These are phyloP conservation scores for Trypanosoma theileri DNA, from an alignment of 208 protist species.

Conservation along the genomic window DNA sequence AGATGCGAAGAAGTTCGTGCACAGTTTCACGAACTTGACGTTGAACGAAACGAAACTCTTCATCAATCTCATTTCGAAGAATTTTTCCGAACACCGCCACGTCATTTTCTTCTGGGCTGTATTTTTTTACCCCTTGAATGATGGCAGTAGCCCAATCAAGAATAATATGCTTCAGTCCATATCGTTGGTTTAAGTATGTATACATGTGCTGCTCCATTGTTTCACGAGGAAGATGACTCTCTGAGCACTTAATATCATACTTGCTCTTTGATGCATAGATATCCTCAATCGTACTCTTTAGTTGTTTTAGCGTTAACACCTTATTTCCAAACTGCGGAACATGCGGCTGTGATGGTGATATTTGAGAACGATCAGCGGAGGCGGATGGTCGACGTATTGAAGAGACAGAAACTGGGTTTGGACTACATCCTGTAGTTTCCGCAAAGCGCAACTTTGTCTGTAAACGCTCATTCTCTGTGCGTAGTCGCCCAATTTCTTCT, in stretches of 20 bases:
- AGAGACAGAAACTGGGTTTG: not conserved
- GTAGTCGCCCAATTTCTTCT: slow-evolving; percentile 41
- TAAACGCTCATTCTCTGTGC: slow-evolving; percentile 47
- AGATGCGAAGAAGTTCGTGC: slow-evolving; percentile 68
- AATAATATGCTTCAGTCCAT: slow-evolving; percentile 85
- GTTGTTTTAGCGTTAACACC: slow-evolving; percentile 66
- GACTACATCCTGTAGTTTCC: slow-evolving; percentile 11
- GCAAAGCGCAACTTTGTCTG: slow-evolving; percentile 30
- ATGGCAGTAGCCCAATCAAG: slow-evolving; percentile 79
- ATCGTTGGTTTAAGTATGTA: slow-evolving; percentile 90
- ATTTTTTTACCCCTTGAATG: slow-evolving; percentile 66
- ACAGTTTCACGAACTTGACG: slow-evolving; percentile 83
- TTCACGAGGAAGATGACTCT: slow-evolving; percentile 72
- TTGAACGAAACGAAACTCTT: slow-evolving; percentile 92
- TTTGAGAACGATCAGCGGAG: slow-evolving; percentile 17
- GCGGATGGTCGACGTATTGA: slow-evolving; percentile 4
- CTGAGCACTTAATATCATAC: slow-evolving; percentile 84
- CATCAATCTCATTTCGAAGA: slow-evolving; percentile 90
- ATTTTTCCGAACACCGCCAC: slow-evolving; percentile 91
- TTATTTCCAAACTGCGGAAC: slow-evolving; percentile 32
- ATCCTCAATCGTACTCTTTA: slow-evolving; percentile 82
- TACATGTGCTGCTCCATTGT: slow-evolving; percentile 95
- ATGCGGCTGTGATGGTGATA: slow-evolving; percentile 14
- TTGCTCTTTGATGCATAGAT: slow-evolving; percentile 89
- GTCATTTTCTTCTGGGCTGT: slow-evolving; percentile 80